Conservation (phyloP, 768 basidiomycete genomes). For the Lactarius evosmus region DNA sequence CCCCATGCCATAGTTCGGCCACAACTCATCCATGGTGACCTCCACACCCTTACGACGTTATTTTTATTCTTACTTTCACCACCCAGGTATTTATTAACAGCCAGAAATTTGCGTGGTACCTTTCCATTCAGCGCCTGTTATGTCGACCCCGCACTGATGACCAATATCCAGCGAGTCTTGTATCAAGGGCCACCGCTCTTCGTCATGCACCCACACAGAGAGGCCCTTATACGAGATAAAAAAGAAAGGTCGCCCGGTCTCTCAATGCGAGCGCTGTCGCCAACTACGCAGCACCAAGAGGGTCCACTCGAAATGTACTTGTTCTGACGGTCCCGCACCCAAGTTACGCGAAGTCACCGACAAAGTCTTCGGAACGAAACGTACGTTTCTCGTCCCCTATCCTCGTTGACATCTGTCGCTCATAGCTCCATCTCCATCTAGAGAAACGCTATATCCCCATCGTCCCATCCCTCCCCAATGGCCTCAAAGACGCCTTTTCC, state of each 20-base stretch:
- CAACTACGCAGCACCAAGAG: conserved; percentile 26
- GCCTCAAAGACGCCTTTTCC: conserved; percentile 25
- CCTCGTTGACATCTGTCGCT: neutral
- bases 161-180: conserved; percentile 24
- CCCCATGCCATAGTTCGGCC: neutral
- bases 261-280: conserved; percentile 29
- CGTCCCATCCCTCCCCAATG: conserved; percentile 27
- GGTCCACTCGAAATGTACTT: conserved; percentile 29
- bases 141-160: neutral
- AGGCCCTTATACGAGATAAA: conserved; percentile 29
- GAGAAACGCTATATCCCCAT: conserved; percentile 30
- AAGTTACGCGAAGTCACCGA: conserved; percentile 20
- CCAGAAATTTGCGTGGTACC: conserved; percentile 28
- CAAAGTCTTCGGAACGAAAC: conserved; percentile 28
- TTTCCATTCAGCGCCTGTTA: neutral
- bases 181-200: conserved; percentile 30
- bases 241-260: conserved; percentile 29
- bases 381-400: conserved; percentile 15
- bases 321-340: conserved; percentile 17
- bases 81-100: conserved; percentile 28
- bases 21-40: conserved; percentile 14
- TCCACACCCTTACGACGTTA: neutral
- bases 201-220: conserved; percentile 28
- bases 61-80: neutral
- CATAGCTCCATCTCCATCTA: conserved; percentile 6